Conservation (phyloP, 2,329 filamentous ascomycete species). For the Monilinia polystroma region DNA sequence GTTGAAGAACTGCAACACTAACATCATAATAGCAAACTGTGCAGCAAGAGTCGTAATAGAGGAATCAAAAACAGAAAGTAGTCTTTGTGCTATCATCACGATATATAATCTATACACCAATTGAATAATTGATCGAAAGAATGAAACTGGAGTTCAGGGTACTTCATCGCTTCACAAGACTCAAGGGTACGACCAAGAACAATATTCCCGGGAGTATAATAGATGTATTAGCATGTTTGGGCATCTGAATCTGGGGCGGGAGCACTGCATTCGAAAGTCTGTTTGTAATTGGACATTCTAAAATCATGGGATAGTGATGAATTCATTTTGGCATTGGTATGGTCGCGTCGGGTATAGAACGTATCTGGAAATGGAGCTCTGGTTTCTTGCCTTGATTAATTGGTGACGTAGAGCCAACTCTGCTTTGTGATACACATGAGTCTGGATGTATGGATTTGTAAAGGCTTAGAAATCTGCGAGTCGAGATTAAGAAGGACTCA, state of each 20-base stretch:
- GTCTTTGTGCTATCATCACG: slow-evolving; percentile 29
- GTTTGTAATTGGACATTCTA: slow-evolving; percentile 12
- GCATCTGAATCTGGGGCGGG: neutral
- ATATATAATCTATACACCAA: slow-evolving; percentile 14
- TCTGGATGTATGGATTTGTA: slow-evolving; percentile 9
- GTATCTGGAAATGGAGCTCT: neutral
- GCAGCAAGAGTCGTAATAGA: slow-evolving; percentile 34
- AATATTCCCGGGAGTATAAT: slow-evolving; percentile 1
- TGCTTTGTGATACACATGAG: slow-evolving; percentile 19
- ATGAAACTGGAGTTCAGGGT: slow-evolving; percentile 8
- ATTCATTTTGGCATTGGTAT: slow-evolving; percentile 1
- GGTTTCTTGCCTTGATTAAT: neutral
- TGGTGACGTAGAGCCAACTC: slow-evolving; percentile 1
- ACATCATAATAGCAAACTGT: slow-evolving; percentile 40
- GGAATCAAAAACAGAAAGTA: slow-evolving; percentile 15
- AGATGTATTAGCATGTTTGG: neutral
- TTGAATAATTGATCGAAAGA: slow-evolving; percentile 15
- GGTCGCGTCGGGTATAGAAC: neutral
- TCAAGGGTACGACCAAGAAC: slow-evolving; percentile 2
- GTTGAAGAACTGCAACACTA: slow-evolving; percentile 15
- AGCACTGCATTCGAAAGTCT: slow-evolving; percentile 11
- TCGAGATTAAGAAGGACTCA: neutral
- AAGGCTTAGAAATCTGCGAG: neutral
- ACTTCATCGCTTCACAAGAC: neutral
- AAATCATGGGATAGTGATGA: slow-evolving; percentile 12